Base-by-base conservation (phyloP, 305 asterid genomes). In the Stenogyne calaminthoides region DNA sequence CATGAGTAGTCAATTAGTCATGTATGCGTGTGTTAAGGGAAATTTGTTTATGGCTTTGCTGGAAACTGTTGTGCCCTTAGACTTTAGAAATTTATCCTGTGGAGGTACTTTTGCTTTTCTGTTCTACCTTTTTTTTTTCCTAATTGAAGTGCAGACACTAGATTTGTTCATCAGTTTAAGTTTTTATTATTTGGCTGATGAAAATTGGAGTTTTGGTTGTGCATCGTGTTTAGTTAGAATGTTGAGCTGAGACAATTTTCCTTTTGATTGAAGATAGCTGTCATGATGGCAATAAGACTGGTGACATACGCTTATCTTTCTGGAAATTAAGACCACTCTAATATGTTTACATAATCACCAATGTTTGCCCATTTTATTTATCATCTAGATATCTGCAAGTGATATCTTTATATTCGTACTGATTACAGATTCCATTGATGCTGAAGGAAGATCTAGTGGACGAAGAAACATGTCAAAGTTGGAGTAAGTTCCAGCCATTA, bases 401-500 rank as follows among this genome's bases (percentile, higher is more conserved):
- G 51, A 85, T 46, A 37, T 61, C n/a, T 54, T 58, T 74, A 40
- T 36, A 19, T 19, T 64, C 18, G 14, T 75, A 56, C 61, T 65
- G 42, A 61, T 78, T 56, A 12, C 86, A 88, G 96, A 84, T 67
- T 63, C 79, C 51, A 61, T 46, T 54, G 78, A 46, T 77, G 82
- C 71, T 40, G 72, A 77, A 76, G 77, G 18, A 34, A 76, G 75
- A 62, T 64, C 49, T 6, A 51, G 70, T 61, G 80, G 74, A 54
- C 72, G 72, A 54, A 72, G 75, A 71, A 64, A 4, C 75, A 71
- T 42, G 71, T 49, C 76, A 54, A 73, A 75, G 67, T 64, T 84
- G 47, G 85, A 83, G 97, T 89, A 88, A 84, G 96, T 83, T 60
- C 61, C 2, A 44, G 49, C 42, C 39, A 25, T 60, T 11, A 54